A percentile compares a stretch with the other conserved stretches of the same genome.
Evolutionary conservation across 2,329 filamentous ascomycete species (phyloP).

Genomic region (Ascochyta lentis): DNA sequence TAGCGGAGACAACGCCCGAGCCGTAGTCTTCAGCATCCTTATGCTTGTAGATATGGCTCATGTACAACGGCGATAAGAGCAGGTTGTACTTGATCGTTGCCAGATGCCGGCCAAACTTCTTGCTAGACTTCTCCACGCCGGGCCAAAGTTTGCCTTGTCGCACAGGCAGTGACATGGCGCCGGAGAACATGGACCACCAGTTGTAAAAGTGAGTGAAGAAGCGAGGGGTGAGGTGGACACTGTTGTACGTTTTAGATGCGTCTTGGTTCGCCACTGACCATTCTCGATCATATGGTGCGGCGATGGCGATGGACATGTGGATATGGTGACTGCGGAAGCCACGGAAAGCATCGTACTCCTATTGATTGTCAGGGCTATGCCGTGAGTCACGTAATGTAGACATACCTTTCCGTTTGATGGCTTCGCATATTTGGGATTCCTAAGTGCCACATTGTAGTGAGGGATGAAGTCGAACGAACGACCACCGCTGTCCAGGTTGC

Average conservation of each 20-base stretch:
- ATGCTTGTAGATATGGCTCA: constrained; percentile 98
- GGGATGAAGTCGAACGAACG: constrained; percentile 89
- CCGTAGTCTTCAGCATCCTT: constrained; percentile 89
- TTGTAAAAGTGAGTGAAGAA: constrained; percentile 99
- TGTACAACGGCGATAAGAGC: constrained; percentile 86
- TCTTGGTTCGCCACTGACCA: constrained; percentile 80
- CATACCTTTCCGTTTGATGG: constrained; percentile 55
- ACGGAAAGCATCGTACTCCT: constrained; percentile 86
- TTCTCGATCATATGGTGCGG: constrained; percentile 84
- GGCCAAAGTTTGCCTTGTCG: constrained; percentile 92
- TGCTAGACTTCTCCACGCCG: constrained; percentile 92
- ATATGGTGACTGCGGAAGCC: constrained; percentile 98
- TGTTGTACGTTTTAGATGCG: constrained; percentile 91
- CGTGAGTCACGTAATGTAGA: not conserved
- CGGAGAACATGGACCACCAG: constrained; percentile 97
- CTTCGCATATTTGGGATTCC: constrained; percentile 77
- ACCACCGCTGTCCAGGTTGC: constrained; percentile 72
- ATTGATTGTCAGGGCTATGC: constrained; percentile 27
- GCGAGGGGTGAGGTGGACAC: constrained; percentile 89
- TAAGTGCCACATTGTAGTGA: constrained; percentile 89
- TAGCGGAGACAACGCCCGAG: constrained; percentile 82
- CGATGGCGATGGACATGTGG: constrained; percentile 89
- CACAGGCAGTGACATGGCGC: constrained; percentile 91
- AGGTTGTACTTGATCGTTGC: constrained; percentile 99
- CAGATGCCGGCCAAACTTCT: constrained; percentile 95